Percentiles rank a stretch among this genome's conserved stretches.
These are phyloP conservation scores for Rhodotorula graminis DNA, from an alignment of 768 basidiomycete species.

Conservation along the genomic window DNA sequence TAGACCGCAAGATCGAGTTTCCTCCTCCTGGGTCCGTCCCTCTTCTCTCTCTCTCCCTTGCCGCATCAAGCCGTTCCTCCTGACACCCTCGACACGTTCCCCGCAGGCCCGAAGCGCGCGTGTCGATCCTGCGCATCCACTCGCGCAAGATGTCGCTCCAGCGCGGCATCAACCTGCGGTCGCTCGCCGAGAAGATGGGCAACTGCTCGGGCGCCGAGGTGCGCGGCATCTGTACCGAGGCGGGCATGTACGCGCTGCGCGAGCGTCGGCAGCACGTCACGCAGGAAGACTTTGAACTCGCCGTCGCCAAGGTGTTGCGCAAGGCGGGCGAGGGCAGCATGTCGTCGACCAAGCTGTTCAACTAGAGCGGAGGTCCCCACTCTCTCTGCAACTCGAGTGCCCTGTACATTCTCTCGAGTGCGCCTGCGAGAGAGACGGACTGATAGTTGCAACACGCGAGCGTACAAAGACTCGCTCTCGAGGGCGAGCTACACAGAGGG, in stretches of 20 bases:
- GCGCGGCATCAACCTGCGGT: conserved; percentile 92
- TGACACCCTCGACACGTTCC: too few relatives aligned
- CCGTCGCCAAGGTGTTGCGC: conserved; percentile 75
- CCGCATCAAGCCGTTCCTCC: neutral
- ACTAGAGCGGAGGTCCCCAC: conserved; percentile 41
- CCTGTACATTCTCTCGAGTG: neutral
- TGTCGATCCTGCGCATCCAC: conserved; percentile 94
- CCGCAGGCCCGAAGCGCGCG: conserved; percentile 74
- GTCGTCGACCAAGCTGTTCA: conserved; percentile 87
- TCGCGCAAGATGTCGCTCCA: conserved; percentile 99
- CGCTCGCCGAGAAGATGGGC: conserved; percentile 97
- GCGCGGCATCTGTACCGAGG: conserved; percentile 92
- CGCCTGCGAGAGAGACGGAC: neutral
- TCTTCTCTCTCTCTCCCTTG: neutral
- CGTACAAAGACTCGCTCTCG: too few relatives aligned
- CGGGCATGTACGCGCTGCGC: conserved; percentile 96
- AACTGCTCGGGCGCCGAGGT: conserved; percentile 98
- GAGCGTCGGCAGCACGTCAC: conserved; percentile 95
- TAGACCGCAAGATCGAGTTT: conserved; percentile 97
- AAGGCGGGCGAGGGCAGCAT: conserved; percentile 98
- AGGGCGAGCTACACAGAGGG: neutral
- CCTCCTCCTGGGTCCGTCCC: conserved; percentile 73
- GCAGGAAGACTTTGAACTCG: conserved; percentile 98
- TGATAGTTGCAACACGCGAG: neutral
- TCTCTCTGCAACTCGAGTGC: neutral